Evolutionary conservation across 129 eudicot species (phyloP), one percentile per base, ranked within the genome.

Genomic region (Helichrysum umbraculigerum): DNA sequence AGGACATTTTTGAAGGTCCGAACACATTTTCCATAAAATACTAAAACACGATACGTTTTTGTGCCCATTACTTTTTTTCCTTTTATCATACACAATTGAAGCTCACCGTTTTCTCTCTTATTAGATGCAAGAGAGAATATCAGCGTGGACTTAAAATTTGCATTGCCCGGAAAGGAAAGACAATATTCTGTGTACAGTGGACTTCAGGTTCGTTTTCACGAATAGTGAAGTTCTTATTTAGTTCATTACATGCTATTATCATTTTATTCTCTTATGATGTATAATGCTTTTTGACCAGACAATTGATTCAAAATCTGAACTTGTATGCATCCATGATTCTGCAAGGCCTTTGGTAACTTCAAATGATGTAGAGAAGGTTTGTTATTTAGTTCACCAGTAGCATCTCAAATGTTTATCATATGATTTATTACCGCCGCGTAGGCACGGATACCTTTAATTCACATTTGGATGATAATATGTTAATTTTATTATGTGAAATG

Each of bases 171-270:
- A 69, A 91, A 95, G 83, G 99, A 95, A 81, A 87, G 99, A 86
- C 99, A 95, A 85, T 96, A 95, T 87, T 95, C 97, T 50, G 99
- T 95, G 44, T 95, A 84, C 80, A 95, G 87, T 83, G 99, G 99
- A 85, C 87, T 91, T 37, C 94, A 95, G 99, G 99, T 91, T 73
- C 72, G 68, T 66, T 34, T 63, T 63, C 71, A 60, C 77, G 29
- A 51, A 63, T 81, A 56, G 42, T 65, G 30, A 66, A 56, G 15
- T 30, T 59, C 32, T 19, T 51, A 17, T 19, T 3, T 17, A 42
- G 47, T 19, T 77, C 61, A 19, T 39, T 58, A 67, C 57, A 67
- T 64, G 7, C 64, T 75, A 44, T 77, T 4, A 47, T 71, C 19
- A 29, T 61, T 70, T 39, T 52, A 58, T 33, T 68, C 35, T 76